Evolutionary conservation across 768 basidiomycete genomes (phyloP).

Genomic region (Porphyrellus cyaneotinctus): DNA sequence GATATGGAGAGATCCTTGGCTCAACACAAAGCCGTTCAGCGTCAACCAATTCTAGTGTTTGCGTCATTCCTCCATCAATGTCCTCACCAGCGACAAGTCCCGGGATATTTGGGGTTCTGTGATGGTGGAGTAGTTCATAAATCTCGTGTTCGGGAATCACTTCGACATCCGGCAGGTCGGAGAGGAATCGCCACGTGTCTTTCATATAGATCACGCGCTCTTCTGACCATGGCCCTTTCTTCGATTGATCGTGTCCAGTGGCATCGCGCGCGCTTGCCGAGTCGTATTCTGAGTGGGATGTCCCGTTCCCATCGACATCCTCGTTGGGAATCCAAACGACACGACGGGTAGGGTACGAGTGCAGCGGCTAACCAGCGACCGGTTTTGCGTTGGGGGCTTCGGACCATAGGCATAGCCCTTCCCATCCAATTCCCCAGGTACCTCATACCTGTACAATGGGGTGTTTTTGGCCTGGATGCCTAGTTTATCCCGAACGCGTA

Average conservation of each 20-base stretch:
- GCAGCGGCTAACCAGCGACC: neutral
- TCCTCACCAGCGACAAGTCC: neutral
- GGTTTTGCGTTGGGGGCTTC: neutral
- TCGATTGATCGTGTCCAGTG: too few species aligned
- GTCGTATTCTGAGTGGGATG: too few species aligned
- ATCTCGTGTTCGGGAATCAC: too few species aligned
- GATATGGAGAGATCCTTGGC: too few species aligned
- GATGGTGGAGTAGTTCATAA: neutral
- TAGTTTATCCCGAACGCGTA: neutral
- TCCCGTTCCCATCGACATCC: neutral
- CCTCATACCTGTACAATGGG: neutral
- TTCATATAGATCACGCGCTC: too few species aligned
- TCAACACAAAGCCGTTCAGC: neutral
- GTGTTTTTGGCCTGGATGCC: neutral
- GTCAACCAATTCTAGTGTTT: neutral
- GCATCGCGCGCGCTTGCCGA: neutral
- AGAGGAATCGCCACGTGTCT: too few species aligned
- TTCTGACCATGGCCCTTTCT: too few species aligned
- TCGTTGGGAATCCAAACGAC: neutral
- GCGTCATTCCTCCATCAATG: neutral
- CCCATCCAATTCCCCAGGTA: neutral
- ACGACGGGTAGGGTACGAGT: neutral
- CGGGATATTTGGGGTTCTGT: neutral
- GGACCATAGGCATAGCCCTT: slow-evolving; percentile 1
- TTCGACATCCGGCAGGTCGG: too few species aligned